phyloP scores from a whole-genome alignment of 2,329 filamentous ascomycete species.

The Curvularia spicifera region DNA sequence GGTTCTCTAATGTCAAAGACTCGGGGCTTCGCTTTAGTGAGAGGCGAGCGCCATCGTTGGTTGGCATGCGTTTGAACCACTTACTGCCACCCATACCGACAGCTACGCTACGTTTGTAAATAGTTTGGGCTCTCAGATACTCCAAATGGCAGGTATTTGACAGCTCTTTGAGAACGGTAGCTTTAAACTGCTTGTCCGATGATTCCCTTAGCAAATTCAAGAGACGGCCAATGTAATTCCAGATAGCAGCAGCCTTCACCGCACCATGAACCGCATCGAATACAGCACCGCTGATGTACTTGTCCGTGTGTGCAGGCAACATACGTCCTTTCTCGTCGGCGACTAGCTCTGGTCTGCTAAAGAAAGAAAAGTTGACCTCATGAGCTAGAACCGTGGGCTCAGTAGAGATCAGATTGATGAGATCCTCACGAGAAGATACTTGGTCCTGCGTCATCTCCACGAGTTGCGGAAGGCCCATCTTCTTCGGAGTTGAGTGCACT shows the following conservation, averaged over 20 bases:
- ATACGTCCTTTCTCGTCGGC: conserved; percentile 55
- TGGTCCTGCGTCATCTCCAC: not conserved
- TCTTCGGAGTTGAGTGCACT: conserved; percentile 23
- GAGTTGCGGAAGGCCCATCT: conserved; percentile 32
- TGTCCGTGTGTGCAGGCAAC: conserved; percentile 51
- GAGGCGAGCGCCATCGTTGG: conserved; percentile 47
- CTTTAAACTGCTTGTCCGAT: conserved; percentile 39
- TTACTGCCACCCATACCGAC: conserved; percentile 43
- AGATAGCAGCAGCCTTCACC: conserved; percentile 49
- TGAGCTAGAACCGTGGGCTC: conserved; percentile 20
- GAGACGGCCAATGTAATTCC: conserved; percentile 52
- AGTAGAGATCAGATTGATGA: conserved; percentile 40
- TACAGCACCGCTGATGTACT: conserved; percentile 52
- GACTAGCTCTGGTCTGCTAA: conserved; percentile 53
- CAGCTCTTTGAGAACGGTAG: conserved; percentile 55
- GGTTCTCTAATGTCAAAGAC: conserved; percentile 42
- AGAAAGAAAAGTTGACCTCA: conserved; percentile 50
- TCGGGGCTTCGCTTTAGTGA: conserved; percentile 54
- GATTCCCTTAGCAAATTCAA: conserved; percentile 42
- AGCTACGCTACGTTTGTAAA: conserved; percentile 54
- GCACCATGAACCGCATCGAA: conserved; percentile 52
- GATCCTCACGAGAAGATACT: conserved; percentile 39
- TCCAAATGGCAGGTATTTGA: conserved; percentile 55
- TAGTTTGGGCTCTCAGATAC: conserved; percentile 48
- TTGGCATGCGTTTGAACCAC: conserved; percentile 51